Percentiles rank a stretch among this genome's conserved stretches.
Conservation (phyloP, 768 basidiomycete genomes). For the Suillus subalutaceus region DNA sequence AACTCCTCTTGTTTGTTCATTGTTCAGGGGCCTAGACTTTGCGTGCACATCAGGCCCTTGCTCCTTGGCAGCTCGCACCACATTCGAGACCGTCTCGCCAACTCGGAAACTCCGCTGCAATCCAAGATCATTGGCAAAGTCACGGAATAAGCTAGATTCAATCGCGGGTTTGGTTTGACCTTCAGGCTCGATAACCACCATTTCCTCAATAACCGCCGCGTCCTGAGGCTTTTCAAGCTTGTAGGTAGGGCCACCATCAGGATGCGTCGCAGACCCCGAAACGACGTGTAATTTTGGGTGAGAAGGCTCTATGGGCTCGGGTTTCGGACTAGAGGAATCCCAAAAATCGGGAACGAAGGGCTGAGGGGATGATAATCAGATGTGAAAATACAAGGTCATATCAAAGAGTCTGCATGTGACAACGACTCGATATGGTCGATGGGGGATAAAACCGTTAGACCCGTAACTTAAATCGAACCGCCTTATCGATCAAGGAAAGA, state of each 20-base stretch:
- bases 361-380: slow-evolving; percentile 35
- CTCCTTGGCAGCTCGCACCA: slow-evolving; percentile 15
- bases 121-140: slow-evolving; percentile 40
- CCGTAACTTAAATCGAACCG: background rate
- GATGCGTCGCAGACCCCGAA: slow-evolving; percentile 48
- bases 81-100: slow-evolving; percentile 21
- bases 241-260: slow-evolving; percentile 49
- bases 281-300: slow-evolving; percentile 55
- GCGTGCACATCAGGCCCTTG: slow-evolving; percentile 22
- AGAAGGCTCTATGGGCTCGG: slow-evolving; percentile 23
- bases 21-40: slow-evolving; percentile 39
- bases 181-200: slow-evolving; percentile 8
- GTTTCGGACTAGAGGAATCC: slow-evolving; percentile 48
- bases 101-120: slow-evolving; percentile 36
- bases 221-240: slow-evolving; percentile 36
- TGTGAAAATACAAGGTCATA: slow-evolving; percentile 14
- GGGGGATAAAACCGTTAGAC: background rate
- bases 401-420: slow-evolving; percentile 12
- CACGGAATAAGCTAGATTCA: slow-evolving; percentile 30
- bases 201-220: slow-evolving; percentile 1
- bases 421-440: slow-evolving; percentile 13
- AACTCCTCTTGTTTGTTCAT: slow-evolving; percentile 50
- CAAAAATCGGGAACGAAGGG: slow-evolving; percentile 65
- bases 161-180: slow-evolving; percentile 19
- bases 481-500: slow-evolving; percentile 11